Conservation (phyloP, 1,284 basidiomycete species). For the Moesziomyces aphidis region DNA sequence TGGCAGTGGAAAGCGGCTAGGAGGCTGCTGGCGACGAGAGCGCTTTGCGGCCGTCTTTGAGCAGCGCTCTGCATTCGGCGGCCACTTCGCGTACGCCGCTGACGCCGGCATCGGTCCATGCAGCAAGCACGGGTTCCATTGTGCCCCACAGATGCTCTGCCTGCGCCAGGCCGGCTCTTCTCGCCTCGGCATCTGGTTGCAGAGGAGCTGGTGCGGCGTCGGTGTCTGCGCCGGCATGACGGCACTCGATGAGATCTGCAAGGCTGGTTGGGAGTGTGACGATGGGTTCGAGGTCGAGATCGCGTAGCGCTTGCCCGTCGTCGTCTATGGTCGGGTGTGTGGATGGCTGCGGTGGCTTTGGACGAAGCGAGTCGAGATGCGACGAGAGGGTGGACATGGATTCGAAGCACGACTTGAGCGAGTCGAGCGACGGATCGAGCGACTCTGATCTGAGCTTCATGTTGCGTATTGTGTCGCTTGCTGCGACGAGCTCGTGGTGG, state of each 20-base stretch:
- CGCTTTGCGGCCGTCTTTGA: constrained; percentile 47
- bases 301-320: constrained; percentile 13
- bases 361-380: constrained; percentile 32
- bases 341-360: not conserved
- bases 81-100: constrained; percentile 49
- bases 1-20: too few species aligned
- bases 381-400: constrained; percentile 43
- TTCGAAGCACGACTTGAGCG: constrained; percentile 44
- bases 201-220: not conserved
- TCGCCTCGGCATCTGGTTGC: constrained; percentile 5
- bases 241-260: constrained; percentile 40
- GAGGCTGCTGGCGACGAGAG: not conserved
- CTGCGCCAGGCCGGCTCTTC: constrained; percentile 38
- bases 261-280: constrained; percentile 52
- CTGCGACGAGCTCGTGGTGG: constrained; percentile 91
- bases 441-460: constrained; percentile 55
- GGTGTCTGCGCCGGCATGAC: not conserved
- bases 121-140: constrained; percentile 52
- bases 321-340: not conserved
- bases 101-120: constrained; percentile 55
- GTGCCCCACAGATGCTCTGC: constrained; percentile 55
- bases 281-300: constrained; percentile 51
- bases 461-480: constrained; percentile 87
- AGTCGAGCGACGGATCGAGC: constrained; percentile 47
- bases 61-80: constrained; percentile 48